Base-by-base conservation (phyloP, 2,329 filamentous ascomycete species). In the Apiospora arundinis region DNA sequence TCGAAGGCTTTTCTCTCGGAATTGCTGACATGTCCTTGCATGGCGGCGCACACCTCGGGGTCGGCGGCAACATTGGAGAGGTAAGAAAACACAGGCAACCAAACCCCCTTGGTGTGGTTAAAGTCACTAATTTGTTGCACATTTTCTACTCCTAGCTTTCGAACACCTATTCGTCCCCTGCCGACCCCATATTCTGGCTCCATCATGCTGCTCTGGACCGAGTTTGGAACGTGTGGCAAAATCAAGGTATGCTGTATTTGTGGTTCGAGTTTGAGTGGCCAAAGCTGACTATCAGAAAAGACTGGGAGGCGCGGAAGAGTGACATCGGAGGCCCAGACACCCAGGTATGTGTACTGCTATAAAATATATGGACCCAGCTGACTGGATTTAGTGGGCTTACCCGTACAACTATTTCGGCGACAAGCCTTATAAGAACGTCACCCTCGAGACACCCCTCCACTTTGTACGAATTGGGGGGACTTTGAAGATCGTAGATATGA, bases 121-220 rank as follows among this genome's bases (percentile, higher is more conserved):
- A 56, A 49, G 18, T 14, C 5, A 45, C n/a, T 42, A 12, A 23
- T n/a, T 21, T 3, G 18, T 11, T 25, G 40, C 8, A 23, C 3
- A 8, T 46, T 2, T 6, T 37, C 44, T 25, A n/a, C 37, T 70
- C 76, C 72, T 75, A 60, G 78, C 72, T 78, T 48, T 70, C 72
- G n/a, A 76, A 80, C 72, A 76, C 75, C 52, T 80, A 75, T 71
- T 76, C 75, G n/a, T 79, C 77, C 8, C 76, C 76, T 0, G 75
- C 72, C 4, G 78, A 79, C 63, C 78, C 81, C 0, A 44, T 83
- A 28, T 83, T 82, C 70, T 82, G 77, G 76, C 21, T 82, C 72
- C 80, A 81, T 72, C 78, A 77, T 70, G 69, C 71, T 48, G 74
- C 74, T 63, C 71, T 80, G 65, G 78, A 78, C 70, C 74, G 74